Base-by-base conservation (phyloP, 352 stramenopile species). In the Pythium sp. region DNA sequence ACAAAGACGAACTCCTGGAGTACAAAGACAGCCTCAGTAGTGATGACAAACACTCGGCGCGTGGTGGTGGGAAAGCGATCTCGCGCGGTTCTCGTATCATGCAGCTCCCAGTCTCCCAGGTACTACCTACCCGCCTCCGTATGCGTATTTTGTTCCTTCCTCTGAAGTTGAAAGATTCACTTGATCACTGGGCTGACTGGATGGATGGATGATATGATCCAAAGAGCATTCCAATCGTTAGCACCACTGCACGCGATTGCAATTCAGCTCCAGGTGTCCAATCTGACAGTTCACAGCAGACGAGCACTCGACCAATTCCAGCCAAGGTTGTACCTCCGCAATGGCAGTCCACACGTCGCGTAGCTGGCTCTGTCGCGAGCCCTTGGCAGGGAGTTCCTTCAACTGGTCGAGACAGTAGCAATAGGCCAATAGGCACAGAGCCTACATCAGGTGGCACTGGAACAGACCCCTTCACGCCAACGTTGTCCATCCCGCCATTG, bases 1-100 rank as follows among this genome's bases (percentile, higher is more conserved):
- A 91, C 68, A 92, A 92, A 47, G 78, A 91, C 3, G 83, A 94
- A 58, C 70, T 94, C 20, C 72, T 92, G 0, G 81, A 85, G 41
- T 80, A 84, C 58, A 91, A 89, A 62, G 70, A 70, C 1, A 47
- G 5, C 12, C 75, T 62, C 15, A 68, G 73, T 8, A 57, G 49
- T 26, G 24, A 58, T 36, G 14, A 30, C 3, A 47, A 47, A 7
- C 38, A 47, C 38, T 47, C 30, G 28, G 36, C 15, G 28, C 14
- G 14, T 41, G 30, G 1, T 38, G 43, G 43, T 22, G 46, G 6
- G 18, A 63, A 54, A n/a, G 9, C 12, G 36, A 49, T 20, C 26
- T 54, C 6, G 36, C 63, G 18, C 12, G 60, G 38, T 26, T 53
- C 49, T 32, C 65, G 46, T 30, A 49, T 72, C 41, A 65, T 66